Conservation (phyloP, 306 rosid species). For the Pterocarpus macrocarpus region DNA sequence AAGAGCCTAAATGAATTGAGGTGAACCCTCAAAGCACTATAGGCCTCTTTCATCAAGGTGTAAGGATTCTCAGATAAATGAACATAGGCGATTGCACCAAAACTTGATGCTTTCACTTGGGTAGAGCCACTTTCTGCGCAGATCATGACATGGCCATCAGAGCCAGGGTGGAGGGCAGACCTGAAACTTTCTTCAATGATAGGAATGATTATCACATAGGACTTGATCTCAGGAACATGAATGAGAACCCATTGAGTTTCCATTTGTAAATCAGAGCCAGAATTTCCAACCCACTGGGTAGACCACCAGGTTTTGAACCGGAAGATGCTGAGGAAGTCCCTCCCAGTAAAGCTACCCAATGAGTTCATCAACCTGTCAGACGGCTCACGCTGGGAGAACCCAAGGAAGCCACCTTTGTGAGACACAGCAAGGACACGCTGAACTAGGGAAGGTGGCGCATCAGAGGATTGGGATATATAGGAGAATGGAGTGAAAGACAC, state of each 20-base stretch:
- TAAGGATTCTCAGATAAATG: conserved; percentile 81
- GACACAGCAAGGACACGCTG: conserved; percentile 59
- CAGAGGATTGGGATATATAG: conserved; percentile 52
- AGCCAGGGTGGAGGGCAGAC: conserved; percentile 79
- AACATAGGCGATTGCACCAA: conserved; percentile 68
- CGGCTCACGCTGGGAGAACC: conserved; percentile 59
- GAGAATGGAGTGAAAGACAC: conserved; percentile 72
- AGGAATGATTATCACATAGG: conserved; percentile 73
- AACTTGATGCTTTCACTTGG: conserved; percentile 57
- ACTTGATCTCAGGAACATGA: conserved; percentile 70
- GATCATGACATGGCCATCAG: conserved; percentile 67
- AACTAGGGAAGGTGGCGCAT: conserved; percentile 66
- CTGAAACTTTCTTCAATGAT: conserved; percentile 73
- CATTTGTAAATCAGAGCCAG: conserved; percentile 88
- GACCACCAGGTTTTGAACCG: conserved; percentile 99
- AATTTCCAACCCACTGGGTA: conserved; percentile 85
- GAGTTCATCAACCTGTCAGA: conserved; percentile 71
- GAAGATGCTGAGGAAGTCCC: conserved; percentile 74
- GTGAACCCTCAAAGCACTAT: conserved; percentile 73
- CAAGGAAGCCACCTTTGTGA: conserved; percentile 83
- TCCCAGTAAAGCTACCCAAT: conserved; percentile 64
- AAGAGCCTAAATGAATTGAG: conserved; percentile 71
- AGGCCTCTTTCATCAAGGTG: conserved; percentile 82
- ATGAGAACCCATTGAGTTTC: conserved; percentile 89
- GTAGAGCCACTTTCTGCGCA: conserved; percentile 85